These are phyloP conservation scores for Leccinum incarnatum DNA, from an alignment of 768 basidiomycete genomes.

Conservation along the genomic window DNA sequence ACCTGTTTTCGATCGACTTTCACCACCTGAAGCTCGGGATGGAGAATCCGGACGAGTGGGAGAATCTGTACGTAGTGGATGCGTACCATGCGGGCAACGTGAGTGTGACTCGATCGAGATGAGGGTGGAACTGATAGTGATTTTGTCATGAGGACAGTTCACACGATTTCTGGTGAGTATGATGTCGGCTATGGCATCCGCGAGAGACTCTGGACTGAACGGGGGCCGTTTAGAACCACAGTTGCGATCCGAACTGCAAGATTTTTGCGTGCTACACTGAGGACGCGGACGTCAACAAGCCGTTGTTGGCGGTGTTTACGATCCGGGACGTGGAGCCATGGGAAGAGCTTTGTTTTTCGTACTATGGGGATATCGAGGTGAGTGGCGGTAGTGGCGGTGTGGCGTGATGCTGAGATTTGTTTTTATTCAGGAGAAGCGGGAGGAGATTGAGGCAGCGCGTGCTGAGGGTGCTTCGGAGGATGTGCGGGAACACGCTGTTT, in stretches of 20 bases:
- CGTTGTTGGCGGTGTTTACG: slow-evolving; percentile 48
- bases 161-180: slow-evolving; percentile 79
- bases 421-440: slow-evolving; percentile 21
- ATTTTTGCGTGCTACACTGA: slow-evolving; percentile 77
- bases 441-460: slow-evolving; percentile 12
- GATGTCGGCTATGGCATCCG: background rate
- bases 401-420: background rate
- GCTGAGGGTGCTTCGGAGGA: background rate
- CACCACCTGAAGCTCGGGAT: slow-evolving; percentile 51
- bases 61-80: slow-evolving; percentile 61
- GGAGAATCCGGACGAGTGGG: slow-evolving; percentile 22
- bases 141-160: slow-evolving; percentile 51
- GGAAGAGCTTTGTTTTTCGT: slow-evolving; percentile 79
- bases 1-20: slow-evolving; percentile 82
- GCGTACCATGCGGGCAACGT: slow-evolving; percentile 89
- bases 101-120: slow-evolving; percentile 28
- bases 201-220: background rate
- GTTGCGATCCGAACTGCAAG: slow-evolving; percentile 81
- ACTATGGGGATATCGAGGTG: slow-evolving; percentile 55
- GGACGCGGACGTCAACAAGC: slow-evolving; percentile 69
- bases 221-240: slow-evolving; percentile 68
- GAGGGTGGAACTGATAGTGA: slow-evolving; percentile 2
- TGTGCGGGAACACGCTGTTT: slow-evolving; percentile 41
- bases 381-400: slow-evolving; percentile 4
- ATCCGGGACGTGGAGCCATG: slow-evolving; percentile 55